A percentile compares a stretch with the other conserved stretches of the same genome.
Conservation (phyloP, 2,329 filamentous ascomycete species). For the Neocucurbitaria cava region DNA sequence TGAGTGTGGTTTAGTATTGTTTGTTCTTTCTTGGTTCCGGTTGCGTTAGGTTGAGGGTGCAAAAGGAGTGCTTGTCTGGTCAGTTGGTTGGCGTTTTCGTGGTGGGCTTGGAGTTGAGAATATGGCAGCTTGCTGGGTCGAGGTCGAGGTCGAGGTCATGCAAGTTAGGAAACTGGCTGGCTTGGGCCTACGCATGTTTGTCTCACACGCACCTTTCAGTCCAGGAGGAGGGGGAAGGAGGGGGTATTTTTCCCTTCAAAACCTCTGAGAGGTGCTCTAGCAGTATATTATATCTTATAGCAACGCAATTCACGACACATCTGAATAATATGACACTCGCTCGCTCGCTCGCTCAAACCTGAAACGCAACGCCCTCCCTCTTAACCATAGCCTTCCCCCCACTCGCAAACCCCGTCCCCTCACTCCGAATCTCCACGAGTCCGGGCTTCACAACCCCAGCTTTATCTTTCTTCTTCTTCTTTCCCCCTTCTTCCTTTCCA, state of each 20-base stretch:
- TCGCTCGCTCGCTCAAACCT: slow-evolving; percentile 47
- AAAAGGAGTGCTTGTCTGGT: no score
- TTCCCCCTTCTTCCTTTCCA: slow-evolving; percentile 45
- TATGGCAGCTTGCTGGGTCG: no score
- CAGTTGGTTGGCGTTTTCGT: no score
- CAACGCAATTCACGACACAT: not conserved
- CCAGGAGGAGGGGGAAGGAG: no score
- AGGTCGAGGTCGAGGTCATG: no score
- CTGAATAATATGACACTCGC: no score
- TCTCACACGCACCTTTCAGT: no score
- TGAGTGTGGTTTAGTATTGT: not conserved
- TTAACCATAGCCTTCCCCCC: slow-evolving; percentile 84
- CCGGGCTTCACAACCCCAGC: slow-evolving; percentile 71
- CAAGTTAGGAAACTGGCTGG: no score
- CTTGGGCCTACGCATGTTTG: no score
- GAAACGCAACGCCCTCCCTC: slow-evolving; percentile 80
- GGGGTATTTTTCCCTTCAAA: no score
- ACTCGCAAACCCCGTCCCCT: slow-evolving; percentile 92
- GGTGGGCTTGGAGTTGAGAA: no score
- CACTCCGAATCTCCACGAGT: slow-evolving; percentile 78
- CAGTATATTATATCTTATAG: not conserved
- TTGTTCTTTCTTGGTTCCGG: not conserved
- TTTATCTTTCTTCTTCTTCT: slow-evolving; percentile 52
- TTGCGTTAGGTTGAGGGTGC: no score
- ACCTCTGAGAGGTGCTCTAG: not conserved